phyloP scores from a whole-genome alignment of 768 basidiomycete species.

The Gymnopilus junonius region DNA sequence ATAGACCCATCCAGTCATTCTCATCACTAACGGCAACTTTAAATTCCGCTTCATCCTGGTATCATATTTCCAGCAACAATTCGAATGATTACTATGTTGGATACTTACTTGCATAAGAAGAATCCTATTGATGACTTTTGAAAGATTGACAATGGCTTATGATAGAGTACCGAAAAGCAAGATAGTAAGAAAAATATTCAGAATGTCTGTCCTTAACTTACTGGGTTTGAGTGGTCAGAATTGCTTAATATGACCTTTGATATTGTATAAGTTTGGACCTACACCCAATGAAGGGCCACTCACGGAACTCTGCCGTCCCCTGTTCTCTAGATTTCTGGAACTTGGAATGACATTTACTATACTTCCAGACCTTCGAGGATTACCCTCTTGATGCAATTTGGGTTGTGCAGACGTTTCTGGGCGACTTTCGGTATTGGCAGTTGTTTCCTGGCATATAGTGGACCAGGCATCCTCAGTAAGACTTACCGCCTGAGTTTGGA shows the following conservation, averaged over 20 bases:
- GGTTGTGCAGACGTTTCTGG: not conserved
- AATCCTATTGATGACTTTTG: constrained; percentile 5
- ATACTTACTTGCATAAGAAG: constrained; percentile 2
- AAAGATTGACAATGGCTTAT: not conserved
- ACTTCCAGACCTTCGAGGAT: not conserved
- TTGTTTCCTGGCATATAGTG: not conserved
- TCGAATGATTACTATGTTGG: not conserved
- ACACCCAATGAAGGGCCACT: not conserved
- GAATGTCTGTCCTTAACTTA: not conserved
- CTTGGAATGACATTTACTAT: not conserved
- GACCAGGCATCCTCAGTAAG: constrained; percentile 1
- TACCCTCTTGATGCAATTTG: not conserved
- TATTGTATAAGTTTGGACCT: not conserved
- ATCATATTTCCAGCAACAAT: not conserved
- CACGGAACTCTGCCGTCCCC: not conserved
- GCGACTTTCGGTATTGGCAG: not conserved
- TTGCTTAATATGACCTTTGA: not conserved
- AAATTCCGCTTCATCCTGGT: not conserved
- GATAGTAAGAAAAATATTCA: not conserved
- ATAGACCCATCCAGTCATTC: not conserved
- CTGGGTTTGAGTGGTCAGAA: not conserved
- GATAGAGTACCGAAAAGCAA: not conserved
- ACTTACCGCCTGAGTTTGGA: not conserved
- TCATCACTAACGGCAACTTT: constrained; percentile 7
- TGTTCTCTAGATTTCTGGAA: not conserved